These are phyloP conservation scores for Microbotryum intermedium DNA, from an alignment of 1,284 basidiomycete genomes.

Conservation along the genomic window DNA sequence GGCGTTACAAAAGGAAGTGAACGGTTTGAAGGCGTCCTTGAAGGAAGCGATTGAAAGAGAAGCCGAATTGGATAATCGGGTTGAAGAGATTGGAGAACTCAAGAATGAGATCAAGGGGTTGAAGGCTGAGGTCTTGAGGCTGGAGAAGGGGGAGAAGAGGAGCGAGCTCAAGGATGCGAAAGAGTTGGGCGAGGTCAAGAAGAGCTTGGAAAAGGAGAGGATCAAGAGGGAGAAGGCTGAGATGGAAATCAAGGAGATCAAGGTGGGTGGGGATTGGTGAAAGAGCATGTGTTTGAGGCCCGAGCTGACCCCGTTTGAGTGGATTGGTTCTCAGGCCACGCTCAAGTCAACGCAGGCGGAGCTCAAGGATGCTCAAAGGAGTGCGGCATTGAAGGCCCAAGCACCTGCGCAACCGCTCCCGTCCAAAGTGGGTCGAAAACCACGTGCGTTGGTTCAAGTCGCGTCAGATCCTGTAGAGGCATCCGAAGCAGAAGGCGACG, in stretches of 20 bases:
- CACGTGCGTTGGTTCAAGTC: background rate
- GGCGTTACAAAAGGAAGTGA: background rate
- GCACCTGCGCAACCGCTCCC: background rate
- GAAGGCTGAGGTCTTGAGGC: background rate
- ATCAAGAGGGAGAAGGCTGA: conserved; percentile 4
- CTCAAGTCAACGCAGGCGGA: conserved; percentile 11
- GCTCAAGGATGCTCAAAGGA: conserved; percentile 12
- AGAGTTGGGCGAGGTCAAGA: conserved; percentile 1
- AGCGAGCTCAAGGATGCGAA: background rate
- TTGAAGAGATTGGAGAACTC: background rate
- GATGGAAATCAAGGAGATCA: conserved; percentile 21
- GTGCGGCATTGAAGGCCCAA: background rate
- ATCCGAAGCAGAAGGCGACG: background rate
- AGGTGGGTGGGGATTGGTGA: conserved; percentile 8
- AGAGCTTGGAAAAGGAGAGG: conserved; percentile 13
- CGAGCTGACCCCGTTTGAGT: background rate
- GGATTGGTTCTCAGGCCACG: background rate
- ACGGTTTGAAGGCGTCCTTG: background rate
- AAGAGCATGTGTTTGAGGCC: background rate
- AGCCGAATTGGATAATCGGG: background rate
- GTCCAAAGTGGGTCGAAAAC: background rate
- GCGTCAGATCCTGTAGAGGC: background rate
- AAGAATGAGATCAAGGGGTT: conserved; percentile 1
- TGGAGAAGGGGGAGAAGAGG: conserved; percentile 7
- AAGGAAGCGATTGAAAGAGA: background rate